Base-by-base conservation (phyloP, 1,139 yeast genomes). In the Candida sp. region DNA sequence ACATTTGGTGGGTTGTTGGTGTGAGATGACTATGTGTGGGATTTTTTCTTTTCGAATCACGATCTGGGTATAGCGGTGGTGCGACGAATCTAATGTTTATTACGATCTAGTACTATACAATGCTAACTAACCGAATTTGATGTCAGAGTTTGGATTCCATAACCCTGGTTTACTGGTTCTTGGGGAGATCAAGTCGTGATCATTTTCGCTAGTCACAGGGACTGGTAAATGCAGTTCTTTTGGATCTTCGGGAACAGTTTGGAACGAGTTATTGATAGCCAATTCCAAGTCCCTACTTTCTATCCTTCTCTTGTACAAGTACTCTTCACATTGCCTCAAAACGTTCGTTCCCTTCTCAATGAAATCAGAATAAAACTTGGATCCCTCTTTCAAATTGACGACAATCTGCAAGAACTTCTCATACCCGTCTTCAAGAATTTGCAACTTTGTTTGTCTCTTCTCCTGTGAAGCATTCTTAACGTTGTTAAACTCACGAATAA, bases 341-440 rank as follows among this genome's bases (percentile, higher is more conserved):
- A 86, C 79, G 2, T 61, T 72, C 34, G 73, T 71, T 2, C 84
- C 78, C 52, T 83, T 83, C 2, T 68, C 70, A 31, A 81, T 70
- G 53, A 90, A 81, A 50, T 85, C 88, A 47, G 77, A 77, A 68
- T 92, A 92, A 63, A 91, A 92, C 50, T 78, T 77, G 0, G 83
- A 63, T 0, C 96, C 98, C 58, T 88, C 90, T 38, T 80, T 79
- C 39, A 91, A 65, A 60, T 90, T 88, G 17, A 77, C 70, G 23
- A 79, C 66, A 6, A 90, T 71, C 58, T 86, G 91, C 41, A 75
- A 65, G 60, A 76, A 89, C 53, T 81, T 78, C 31, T 75, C 67
- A 59, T 77, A 84, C 0, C 82, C 84, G 3, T 72, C 66, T 52
- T 87, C 90, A 28, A 90, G 65, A 2, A 68, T 69, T 51, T 83